Percentiles rank a stretch among this genome's conserved stretches.
These are phyloP conservation scores for Aschersonia sp. DNA, from an alignment of 2,329 filamentous ascomycete species.

Conservation along the genomic window DNA sequence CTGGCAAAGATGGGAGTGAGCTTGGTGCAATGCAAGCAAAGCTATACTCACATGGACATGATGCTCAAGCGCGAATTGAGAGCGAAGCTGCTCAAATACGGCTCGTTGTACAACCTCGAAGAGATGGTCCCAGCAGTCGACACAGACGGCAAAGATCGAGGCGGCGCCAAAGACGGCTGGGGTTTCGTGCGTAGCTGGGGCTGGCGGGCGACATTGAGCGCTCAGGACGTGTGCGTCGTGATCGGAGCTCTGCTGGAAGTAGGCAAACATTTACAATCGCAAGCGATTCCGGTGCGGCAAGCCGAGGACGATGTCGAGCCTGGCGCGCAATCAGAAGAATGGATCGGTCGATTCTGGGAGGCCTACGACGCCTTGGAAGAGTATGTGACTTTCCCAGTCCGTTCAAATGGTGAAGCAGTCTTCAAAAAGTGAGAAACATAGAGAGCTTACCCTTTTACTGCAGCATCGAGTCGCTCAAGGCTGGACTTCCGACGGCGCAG, in stretches of 20 bases:
- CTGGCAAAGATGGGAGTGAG: slow-evolving; percentile 97
- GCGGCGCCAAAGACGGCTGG: slow-evolving; percentile 77
- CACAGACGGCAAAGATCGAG: slow-evolving; percentile 54
- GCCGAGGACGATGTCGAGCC: slow-evolving; percentile 34
- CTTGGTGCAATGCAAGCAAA: slow-evolving; percentile 84
- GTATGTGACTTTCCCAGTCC: slow-evolving; percentile 24
- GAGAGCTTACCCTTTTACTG: not conserved
- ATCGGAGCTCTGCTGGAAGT: slow-evolving; percentile 88
- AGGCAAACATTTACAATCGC: slow-evolving; percentile 40
- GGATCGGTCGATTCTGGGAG: slow-evolving; percentile 54
- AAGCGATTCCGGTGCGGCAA: slow-evolving; percentile 15
- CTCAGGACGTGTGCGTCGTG: slow-evolving; percentile 86
- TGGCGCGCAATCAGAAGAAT: slow-evolving; percentile 43
- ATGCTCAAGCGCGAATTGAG: slow-evolving; percentile 80
- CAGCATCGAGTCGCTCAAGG: slow-evolving; percentile 63
- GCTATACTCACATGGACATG: slow-evolving; percentile 98
- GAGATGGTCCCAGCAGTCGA: slow-evolving; percentile 75
- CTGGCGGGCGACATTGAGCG: slow-evolving; percentile 87
- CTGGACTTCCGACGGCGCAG: slow-evolving; percentile 69
- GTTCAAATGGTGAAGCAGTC: too few species aligned
- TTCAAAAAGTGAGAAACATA: too few species aligned
- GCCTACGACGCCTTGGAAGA: slow-evolving; percentile 59
- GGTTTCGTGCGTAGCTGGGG: slow-evolving; percentile 96
- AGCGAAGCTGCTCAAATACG: slow-evolving; percentile 78
- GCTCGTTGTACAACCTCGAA: slow-evolving; percentile 83